Evolutionary conservation across 2,329 filamentous ascomycete genomes (phyloP), one percentile per base, ranked within the genome.

Genomic region (Podosphaera xanthii): DNA sequence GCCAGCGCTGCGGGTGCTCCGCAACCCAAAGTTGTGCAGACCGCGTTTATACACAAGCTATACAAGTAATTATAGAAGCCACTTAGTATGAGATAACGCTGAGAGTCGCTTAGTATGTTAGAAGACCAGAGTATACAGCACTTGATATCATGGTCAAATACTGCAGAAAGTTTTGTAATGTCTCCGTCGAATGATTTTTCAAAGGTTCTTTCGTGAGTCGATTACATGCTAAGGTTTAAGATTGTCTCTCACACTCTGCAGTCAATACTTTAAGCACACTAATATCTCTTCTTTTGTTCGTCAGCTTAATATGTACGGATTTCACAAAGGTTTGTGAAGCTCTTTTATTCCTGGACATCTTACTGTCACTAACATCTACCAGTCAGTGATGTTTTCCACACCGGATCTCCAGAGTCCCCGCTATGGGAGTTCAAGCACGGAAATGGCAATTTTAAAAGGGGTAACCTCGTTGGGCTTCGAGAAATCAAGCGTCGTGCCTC

Each of bases 391-490:
- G 92, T 97, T 31, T 98, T 97, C 69, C 91, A 97, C 70, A 95
- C 89, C 3, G 89, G 88, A 9, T 90, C 86, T 50, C 89, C 91
- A 10, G 92, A 97, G 68, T 89, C 89, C 30, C 89, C 91, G 0
- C 75, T 98, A 36, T 98, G 92, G 92, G 92, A 98, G 70, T 98
- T 98, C 72, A 97, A 96, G 71, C 92, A 98, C 69, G 92, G 92
- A 58, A 94, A 91, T 67, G 91, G 91, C 58, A 97, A 86, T 70
- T 98, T 98, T 75, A 97, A 94, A 72, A 83, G 90, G 63, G 92
- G 92, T 44, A 91, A 98, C 70, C 75, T 98, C 33, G 83, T 91
- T 57, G 89, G 91, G 6, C 73, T 98, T 62, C 81, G 92, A 50
- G 92, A 98, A 69, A 98, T 98, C 72, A 96, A 96, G 72, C 84